Conservation (phyloP, 2,329 filamentous ascomycete species). For the Juglanconis sp. region DNA sequence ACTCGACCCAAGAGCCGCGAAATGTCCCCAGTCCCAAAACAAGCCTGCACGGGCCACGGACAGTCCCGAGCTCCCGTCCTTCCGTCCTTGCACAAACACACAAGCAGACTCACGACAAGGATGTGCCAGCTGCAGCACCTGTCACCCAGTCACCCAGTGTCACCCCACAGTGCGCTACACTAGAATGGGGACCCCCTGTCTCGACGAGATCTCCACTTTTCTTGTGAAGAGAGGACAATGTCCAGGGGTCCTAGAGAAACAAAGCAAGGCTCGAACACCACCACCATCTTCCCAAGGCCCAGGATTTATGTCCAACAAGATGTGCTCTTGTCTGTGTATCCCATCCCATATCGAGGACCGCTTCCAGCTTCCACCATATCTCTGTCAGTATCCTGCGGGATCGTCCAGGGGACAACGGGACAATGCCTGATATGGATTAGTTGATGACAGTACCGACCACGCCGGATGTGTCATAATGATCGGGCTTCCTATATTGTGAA, state of each 20-base stretch:
- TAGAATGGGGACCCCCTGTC: background rate
- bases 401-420: too few species aligned
- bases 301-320: too few species aligned
- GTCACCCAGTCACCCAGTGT: too few species aligned
- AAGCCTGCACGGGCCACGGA: constrained; percentile 17
- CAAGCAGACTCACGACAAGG: background rate
- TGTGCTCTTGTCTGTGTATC: too few species aligned
- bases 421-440: background rate
- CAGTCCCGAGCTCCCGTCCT: constrained; percentile 11
- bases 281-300: background rate
- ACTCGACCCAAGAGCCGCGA: constrained; percentile 7
- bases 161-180: constrained; percentile 13
- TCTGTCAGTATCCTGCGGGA: too few species aligned
- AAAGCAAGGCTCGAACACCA: background rate
- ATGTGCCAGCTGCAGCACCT: background rate
- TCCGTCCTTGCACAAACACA: background rate
- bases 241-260: background rate
- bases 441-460: too few species aligned
- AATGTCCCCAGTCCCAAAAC: constrained; percentile 8
- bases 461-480: background rate
- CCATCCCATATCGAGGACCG: too few species aligned
- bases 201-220: background rate
- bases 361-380: too few species aligned
- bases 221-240: background rate
- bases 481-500: too few species aligned